Conservation (phyloP, 768 basidiomycete genomes). For the Lentinula lateritia region DNA sequence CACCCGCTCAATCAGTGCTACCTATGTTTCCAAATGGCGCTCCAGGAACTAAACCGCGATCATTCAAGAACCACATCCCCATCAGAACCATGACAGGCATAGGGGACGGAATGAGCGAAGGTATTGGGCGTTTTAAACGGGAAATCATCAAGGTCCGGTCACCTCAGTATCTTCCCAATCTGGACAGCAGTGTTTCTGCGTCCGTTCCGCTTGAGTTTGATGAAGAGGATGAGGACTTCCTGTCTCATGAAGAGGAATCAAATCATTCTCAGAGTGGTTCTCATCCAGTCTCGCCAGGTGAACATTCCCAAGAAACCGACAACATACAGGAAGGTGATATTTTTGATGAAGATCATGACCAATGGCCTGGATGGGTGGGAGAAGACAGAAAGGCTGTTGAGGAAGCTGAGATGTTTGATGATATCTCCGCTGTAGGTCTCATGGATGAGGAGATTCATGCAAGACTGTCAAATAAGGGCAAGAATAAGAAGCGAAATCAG, state of each 20-base stretch:
- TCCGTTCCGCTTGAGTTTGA: slow-evolving; percentile 55
- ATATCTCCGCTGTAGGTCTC: slow-evolving; percentile 36
- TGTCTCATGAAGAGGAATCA: slow-evolving; percentile 18
- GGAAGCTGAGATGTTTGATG: slow-evolving; percentile 46
- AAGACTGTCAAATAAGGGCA: not conserved
- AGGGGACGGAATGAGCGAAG: slow-evolving; percentile 53
- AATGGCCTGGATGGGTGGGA: slow-evolving; percentile 39
- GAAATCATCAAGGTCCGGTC: slow-evolving; percentile 51
- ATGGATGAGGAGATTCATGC: slow-evolving; percentile 30
- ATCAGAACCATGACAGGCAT: slow-evolving; percentile 50
- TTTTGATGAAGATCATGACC: slow-evolving; percentile 14
- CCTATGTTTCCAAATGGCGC: slow-evolving; percentile 82
- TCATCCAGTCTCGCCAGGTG: slow-evolving; percentile 35
- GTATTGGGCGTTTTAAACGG: slow-evolving; percentile 52
- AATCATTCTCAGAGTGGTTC: slow-evolving; percentile 20
- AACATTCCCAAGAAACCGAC: slow-evolving; percentile 22
- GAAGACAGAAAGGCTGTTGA: slow-evolving; percentile 42
- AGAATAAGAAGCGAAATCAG: slow-evolving; percentile 3
- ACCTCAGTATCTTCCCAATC: slow-evolving; percentile 27
- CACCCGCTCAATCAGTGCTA: slow-evolving; percentile 40
- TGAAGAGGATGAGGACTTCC: slow-evolving; percentile 64
- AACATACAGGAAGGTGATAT: slow-evolving; percentile 12
- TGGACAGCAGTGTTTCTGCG: slow-evolving; percentile 20
- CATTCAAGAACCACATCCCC: slow-evolving; percentile 47
- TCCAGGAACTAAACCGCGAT: slow-evolving; percentile 30